Base-by-base conservation (phyloP, 2,329 filamentous ascomycete genomes). In the Xylaria sp. region DNA sequence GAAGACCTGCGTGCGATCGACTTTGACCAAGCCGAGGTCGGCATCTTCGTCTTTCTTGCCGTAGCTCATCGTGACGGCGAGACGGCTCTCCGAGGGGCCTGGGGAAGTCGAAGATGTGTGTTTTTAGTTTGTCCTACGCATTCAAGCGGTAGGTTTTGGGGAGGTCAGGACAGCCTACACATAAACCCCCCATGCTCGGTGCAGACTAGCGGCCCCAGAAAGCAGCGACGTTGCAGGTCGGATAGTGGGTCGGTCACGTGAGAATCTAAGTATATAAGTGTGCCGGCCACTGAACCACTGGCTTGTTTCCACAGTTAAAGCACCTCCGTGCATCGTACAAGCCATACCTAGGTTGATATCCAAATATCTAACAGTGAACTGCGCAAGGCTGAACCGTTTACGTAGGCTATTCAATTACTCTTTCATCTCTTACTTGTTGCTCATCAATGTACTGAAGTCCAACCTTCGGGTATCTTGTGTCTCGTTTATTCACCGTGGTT, bases 1-100 rank as follows among this genome's bases (percentile, higher is more conserved):
- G 83, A 98, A 98, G 74, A 99, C 96, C 77, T 95, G 94, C 66
- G 95, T 98, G 79, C 97, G 92, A 85, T 99, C 96, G 78, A 98
- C 94, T 88, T 95, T 97, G 87, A 98, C 92, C 86, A 98, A 89
- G 80, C 92, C 91, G 81, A 91, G 89, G 81, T 98, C 95, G 80
- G 91, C 93, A 86, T 99, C 96, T 88, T 98, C 96, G 83, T 99
- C 95, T 88, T 97, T 98, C 87, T 99, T 99, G 87, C 95, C 91
- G 89, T 96, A 97, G 84, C 92, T 96, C 94, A 97, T 97, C 80
- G 76, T 90, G 85, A 84, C 83, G 70, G 70, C 57, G 70, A 74
- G 72, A 75, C 74, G 73, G 73, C 74, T 69, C 56, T 72, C 68
- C 69, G 71, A 23, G 5, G 41, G 72, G 61, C 54, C 63, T 52